These are phyloP conservation scores for Trichoderma citrinoviride DNA, from an alignment of 2,329 filamentous ascomycete species.

Conservation along the genomic window DNA sequence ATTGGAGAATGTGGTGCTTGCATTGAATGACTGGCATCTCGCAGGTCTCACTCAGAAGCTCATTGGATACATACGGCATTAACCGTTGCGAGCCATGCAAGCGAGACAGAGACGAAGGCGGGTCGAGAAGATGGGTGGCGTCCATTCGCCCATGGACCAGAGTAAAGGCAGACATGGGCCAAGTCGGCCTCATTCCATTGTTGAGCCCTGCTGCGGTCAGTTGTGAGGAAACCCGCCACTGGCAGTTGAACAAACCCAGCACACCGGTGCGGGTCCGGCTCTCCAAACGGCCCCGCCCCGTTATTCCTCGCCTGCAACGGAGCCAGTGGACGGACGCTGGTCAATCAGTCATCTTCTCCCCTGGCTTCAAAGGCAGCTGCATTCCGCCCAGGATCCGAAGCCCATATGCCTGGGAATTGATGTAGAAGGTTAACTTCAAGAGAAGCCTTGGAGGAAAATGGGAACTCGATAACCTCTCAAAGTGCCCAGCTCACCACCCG, in stretches of 20 bases:
- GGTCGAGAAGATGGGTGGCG: not conserved
- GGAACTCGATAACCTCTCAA: too few species aligned
- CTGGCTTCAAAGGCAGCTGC: too few species aligned
- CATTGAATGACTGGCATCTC: not conserved
- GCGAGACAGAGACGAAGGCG: not conserved
- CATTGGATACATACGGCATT: not conserved
- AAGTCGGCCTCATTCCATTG: not conserved
- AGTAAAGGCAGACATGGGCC: not conserved
- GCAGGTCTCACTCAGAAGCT: not conserved
- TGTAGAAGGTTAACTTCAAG: too few species aligned
- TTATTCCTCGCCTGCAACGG: not conserved
- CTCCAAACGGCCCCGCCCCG: not conserved
- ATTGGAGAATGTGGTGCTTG: not conserved
- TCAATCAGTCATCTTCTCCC: too few species aligned
- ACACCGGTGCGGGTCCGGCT: slow-evolving; percentile 9
- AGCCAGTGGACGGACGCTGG: not conserved
- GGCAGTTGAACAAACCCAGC: not conserved
- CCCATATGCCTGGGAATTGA: too few species aligned
- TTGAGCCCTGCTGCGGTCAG: not conserved
- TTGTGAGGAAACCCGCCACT: not conserved
- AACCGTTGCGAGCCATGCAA: not conserved
- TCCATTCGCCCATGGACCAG: not conserved
- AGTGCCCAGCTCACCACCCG: too few species aligned
- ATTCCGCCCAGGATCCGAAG: too few species aligned
- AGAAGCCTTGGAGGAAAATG: too few species aligned